These are phyloP conservation scores for Annona squamosa DNA, from an alignment of 164 flowering plant genomes.

Conservation along the genomic window DNA sequence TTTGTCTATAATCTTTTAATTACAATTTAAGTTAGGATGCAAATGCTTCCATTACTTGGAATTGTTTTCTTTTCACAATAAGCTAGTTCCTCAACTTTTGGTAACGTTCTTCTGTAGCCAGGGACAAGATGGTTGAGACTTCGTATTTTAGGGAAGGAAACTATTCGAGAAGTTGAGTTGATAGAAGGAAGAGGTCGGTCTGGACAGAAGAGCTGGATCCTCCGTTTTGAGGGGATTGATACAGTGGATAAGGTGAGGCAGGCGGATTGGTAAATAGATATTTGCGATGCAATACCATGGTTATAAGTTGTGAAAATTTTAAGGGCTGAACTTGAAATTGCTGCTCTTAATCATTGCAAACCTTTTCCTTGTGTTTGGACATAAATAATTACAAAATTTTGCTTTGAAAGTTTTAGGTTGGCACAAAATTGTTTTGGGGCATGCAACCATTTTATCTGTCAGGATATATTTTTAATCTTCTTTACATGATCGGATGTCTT, in stretches of 20 bases:
- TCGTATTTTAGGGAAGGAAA: constrained; percentile 47
- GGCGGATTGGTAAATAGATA: neutral
- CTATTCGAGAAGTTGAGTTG: constrained; percentile 64
- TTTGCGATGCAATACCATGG: neutral
- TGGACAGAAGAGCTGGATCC: constrained; percentile 75
- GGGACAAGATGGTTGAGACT: constrained; percentile 87
- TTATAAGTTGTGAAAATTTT: too few relatives aligned
- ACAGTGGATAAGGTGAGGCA: constrained; percentile 55
- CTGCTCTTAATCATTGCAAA: neutral
- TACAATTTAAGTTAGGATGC: neutral
- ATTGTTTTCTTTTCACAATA: neutral
- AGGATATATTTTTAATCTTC: too few relatives aligned
- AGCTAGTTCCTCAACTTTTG: neutral
- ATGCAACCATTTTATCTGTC: too few relatives aligned
- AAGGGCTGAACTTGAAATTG: neutral
- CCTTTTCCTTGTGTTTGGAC: neutral
- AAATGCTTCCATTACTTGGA: neutral
- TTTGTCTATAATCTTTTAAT: neutral
- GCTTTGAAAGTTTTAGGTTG: too few relatives aligned
- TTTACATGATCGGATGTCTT: neutral
- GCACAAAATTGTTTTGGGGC: too few relatives aligned
- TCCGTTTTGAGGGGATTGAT: constrained; percentile 53
- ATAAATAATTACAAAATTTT: too few relatives aligned
- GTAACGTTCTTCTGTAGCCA: constrained; percentile 35
- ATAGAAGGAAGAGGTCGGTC: constrained; percentile 73